Evolutionary conservation across 208 protist species (phyloP).

Genomic region (Leishmania turanica): DNA sequence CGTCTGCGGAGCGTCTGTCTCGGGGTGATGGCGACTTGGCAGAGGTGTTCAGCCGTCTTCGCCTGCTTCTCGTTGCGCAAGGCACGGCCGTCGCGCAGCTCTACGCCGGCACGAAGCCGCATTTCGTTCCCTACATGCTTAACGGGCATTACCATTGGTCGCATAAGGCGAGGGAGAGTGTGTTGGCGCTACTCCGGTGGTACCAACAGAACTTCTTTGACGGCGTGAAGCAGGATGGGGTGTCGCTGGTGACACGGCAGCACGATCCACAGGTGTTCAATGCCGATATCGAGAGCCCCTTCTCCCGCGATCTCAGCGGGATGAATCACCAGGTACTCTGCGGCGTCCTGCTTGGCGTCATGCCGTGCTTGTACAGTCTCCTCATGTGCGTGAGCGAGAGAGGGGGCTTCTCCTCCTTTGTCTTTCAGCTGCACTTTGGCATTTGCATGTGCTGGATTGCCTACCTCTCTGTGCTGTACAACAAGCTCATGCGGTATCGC

Average conservation of each 20-base stretch:
- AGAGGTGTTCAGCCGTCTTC: slow-evolving; percentile 13
- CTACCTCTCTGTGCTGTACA: slow-evolving; percentile 46
- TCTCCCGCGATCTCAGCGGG: slow-evolving; percentile 61
- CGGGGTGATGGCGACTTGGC: not conserved
- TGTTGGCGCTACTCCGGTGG: slow-evolving; percentile 67
- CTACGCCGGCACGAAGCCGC: slow-evolving; percentile 71
- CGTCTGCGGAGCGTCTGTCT: not conserved
- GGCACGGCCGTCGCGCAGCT: slow-evolving; percentile 72
- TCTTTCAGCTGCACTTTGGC: slow-evolving; percentile 31
- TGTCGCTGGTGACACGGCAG: slow-evolving; percentile 75
- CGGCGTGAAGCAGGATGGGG: slow-evolving; percentile 76
- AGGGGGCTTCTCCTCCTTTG: slow-evolving; percentile 18
- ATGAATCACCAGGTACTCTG: slow-evolving; percentile 65
- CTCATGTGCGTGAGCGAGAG: slow-evolving; percentile 25
- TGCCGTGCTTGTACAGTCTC: slow-evolving; percentile 47
- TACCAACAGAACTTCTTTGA: slow-evolving; percentile 85
- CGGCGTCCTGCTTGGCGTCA: slow-evolving; percentile 41
- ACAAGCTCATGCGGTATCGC: slow-evolving; percentile 50
- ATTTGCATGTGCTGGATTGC: slow-evolving; percentile 42
- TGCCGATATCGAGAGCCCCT: slow-evolving; percentile 64
- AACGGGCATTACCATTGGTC: slow-evolving; percentile 22
- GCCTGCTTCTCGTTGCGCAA: slow-evolving; percentile 53
- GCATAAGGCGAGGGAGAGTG: slow-evolving; percentile 22
- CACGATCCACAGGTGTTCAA: slow-evolving; percentile 60
- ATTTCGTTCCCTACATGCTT: slow-evolving; percentile 68